Percentiles rank a stretch among this genome's conserved stretches.
Evolutionary conservation across 257 asterid species (phyloP).

Genomic region (Dorcoceras hygrometricum): DNA sequence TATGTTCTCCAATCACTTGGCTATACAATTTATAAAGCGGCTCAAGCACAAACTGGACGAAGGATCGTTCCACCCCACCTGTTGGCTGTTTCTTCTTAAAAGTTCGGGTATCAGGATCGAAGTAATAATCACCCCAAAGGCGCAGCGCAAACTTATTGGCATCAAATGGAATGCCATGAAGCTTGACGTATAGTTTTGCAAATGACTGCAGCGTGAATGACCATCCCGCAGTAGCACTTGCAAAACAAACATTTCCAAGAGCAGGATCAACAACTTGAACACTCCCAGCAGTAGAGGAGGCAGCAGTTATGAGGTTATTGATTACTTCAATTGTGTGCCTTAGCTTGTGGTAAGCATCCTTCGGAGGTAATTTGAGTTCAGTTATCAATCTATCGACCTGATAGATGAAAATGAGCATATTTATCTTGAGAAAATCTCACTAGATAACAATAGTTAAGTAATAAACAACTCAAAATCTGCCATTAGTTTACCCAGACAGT

Average conservation of each 20-base stretch:
- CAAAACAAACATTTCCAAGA: conserved; percentile 88
- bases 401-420: conserved; percentile 18
- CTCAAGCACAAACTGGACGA: conserved; percentile 92
- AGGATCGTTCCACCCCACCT: conserved; percentile 80
- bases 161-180: conserved; percentile 92
- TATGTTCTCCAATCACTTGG: conserved; percentile 97
- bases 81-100: conserved; percentile 85
- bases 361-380: conserved; percentile 93
- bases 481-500: neutral
- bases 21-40: conserved; percentile 93
- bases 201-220: conserved; percentile 89
- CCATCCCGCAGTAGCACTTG: conserved; percentile 99
- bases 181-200: conserved; percentile 89
- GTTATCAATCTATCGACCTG: conserved; percentile 90
- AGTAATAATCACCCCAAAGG: conserved; percentile 97
- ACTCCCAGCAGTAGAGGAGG: conserved; percentile 86
- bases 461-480: conserved; percentile 4
- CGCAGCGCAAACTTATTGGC: conserved; percentile 84
- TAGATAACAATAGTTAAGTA: neutral
- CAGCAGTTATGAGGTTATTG: conserved; percentile 78
- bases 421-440: conserved; percentile 6
- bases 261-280: conserved; percentile 84
- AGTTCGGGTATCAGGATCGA: conserved; percentile 65
- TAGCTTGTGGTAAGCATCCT: conserved; percentile 93
- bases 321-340: conserved; percentile 85